Base-by-base conservation (phyloP, 2,329 filamentous ascomycete species). In the Lasiodiplodia sp. region DNA sequence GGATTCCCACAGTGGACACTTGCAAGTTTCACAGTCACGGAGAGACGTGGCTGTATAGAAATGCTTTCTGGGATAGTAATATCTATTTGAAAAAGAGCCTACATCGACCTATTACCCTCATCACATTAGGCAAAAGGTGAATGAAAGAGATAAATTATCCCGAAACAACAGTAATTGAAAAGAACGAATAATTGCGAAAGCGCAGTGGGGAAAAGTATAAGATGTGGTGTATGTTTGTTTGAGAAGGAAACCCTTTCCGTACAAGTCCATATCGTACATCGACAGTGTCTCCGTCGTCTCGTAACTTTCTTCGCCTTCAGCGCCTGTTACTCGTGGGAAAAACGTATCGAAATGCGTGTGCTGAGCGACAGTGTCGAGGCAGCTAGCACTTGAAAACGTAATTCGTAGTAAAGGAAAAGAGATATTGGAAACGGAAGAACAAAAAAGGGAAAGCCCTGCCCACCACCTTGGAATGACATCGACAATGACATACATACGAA, bases 381-480 rank as follows among this genome's bases (percentile, higher is more conserved):
- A 56, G 53, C 55, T 3, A 40, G 31, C 55, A 21, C n/a, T 38
- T 11, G 12, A 7, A 58, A 4, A 58, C 11, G 34, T 38, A 12
- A 38, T 23, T 37, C 28, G 52, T 18, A 5, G 37, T 38, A 23
- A 40, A 40, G 23, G 11, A 25, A 12, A 18, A 14, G n/a, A 28
- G 34, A 21, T 47, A 44, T 14, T 44, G 40, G 38, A 60, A 60
- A 60, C 12, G 31, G 34, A 38, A 44, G 23, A 37, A 38, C 10
- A 25, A 38, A 62, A 14, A 34, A 49, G 7, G 55, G 38, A 62
- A 31, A 52, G 57, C 31, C 47, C 60, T 52, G 60, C 31, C 47
- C 60, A 64, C 47, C 47, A 52, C 47, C 47, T 64, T 37, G 28
- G 40, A 28, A 1, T 23, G 6, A 66, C 51, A 66, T 55, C 63